A percentile compares a stretch with the other conserved stretches of the same genome.
These are phyloP conservation scores for Pythium chondricola DNA, from an alignment of 352 stramenopile species.

Conservation along the genomic window DNA sequence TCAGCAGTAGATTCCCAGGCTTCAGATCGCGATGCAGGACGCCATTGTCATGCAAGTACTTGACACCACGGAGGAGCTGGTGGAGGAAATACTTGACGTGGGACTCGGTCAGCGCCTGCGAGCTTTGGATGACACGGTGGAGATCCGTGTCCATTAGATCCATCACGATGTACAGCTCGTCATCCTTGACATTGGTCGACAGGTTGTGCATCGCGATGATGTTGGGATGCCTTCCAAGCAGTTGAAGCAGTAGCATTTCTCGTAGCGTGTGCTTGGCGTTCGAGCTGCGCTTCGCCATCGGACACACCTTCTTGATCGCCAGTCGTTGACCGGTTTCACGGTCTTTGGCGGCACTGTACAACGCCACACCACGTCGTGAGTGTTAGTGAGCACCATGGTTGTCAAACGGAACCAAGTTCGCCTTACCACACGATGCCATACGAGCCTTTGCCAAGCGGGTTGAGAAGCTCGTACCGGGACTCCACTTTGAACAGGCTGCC, in stretches of 20 bases:
- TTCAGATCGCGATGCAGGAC: conserved; percentile 82
- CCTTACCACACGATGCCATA: conserved; percentile 88
- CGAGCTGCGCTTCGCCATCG: conserved; percentile 75
- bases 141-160: conserved; percentile 94
- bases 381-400: too few species aligned
- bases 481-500: conserved; percentile 79
- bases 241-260: conserved; percentile 83
- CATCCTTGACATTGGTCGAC: conserved; percentile 80
- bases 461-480: conserved; percentile 80
- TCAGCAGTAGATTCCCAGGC: conserved; percentile 74
- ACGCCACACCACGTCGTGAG: too few species aligned
- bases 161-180: conserved; percentile 95
- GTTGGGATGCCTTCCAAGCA: conserved; percentile 85
- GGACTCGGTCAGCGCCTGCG: conserved; percentile 58
- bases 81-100: conserved; percentile 91
- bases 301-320: conserved; percentile 90
- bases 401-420: not conserved
- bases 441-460: conserved; percentile 86
- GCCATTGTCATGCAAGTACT: conserved; percentile 69
- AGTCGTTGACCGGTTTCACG: conserved; percentile 62
- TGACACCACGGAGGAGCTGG: conserved; percentile 84
- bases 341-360: conserved; percentile 64
- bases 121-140: conserved; percentile 84
- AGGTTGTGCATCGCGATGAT: conserved; percentile 81
- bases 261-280: conserved; percentile 87